Evolutionary conservation across 768 basidiomycete species (phyloP).

Genomic region (Candolleomyces aberdarensis): DNA sequence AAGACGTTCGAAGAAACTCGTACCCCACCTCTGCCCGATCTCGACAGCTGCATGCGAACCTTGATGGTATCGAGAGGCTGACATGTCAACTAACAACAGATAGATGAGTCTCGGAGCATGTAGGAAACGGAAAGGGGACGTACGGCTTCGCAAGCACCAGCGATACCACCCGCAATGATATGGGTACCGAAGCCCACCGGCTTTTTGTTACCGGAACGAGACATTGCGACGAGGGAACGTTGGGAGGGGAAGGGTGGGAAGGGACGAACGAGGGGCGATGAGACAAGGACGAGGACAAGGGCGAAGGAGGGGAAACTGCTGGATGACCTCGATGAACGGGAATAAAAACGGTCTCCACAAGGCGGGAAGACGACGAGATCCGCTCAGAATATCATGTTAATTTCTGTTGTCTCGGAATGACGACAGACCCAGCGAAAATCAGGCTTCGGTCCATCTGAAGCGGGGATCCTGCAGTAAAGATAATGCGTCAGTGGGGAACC

Average conservation of each 20-base stretch:
- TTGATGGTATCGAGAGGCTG: slow-evolving; percentile 99
- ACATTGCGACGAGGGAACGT: neutral
- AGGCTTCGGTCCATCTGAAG: neutral
- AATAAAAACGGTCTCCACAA: neutral
- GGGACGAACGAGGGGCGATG: neutral
- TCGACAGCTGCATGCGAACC: slow-evolving; percentile 99
- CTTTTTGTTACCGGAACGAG: slow-evolving; percentile 56
- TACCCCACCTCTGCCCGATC: slow-evolving; percentile 78
- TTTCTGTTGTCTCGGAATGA: neutral
- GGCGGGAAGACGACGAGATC: neutral
- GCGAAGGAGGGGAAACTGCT: neutral
- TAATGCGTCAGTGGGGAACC: neutral
- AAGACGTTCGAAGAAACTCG: slow-evolving; percentile 30
- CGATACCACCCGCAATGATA: slow-evolving; percentile 91
- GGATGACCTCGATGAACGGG: neutral
- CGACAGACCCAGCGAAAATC: neutral
- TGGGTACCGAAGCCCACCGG: slow-evolving; percentile 86
- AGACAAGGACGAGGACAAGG: neutral
- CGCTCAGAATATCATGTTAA: neutral
- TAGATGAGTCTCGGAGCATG: neutral
- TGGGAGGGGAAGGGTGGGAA: neutral
- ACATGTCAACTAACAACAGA: slow-evolving; percentile 57
- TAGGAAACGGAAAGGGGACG: slow-evolving; percentile 22
- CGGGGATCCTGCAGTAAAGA: neutral
- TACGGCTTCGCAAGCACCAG: slow-evolving; percentile 91